Percentiles rank a stretch among this genome's conserved stretches.
These are phyloP conservation scores for Kondoa malvinella DNA, from an alignment of 768 basidiomycete species.

Conservation along the genomic window DNA sequence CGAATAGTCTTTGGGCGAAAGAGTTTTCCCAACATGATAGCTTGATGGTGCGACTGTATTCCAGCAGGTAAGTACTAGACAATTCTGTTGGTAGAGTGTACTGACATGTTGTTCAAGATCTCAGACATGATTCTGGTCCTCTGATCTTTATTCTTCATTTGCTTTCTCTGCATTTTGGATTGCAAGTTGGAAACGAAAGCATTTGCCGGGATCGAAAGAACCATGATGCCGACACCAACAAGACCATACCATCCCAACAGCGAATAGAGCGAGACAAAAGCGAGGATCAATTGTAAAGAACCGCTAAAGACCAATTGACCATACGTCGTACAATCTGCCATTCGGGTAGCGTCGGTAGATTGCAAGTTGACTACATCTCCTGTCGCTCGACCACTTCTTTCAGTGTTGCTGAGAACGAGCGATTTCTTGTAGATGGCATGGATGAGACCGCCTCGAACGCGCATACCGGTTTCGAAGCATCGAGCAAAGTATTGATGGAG, in stretches of 20 bases:
- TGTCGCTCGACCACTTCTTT: conserved; percentile 52
- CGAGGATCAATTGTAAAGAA: conserved; percentile 72
- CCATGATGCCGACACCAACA: conserved; percentile 24
- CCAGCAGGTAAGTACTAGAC: conserved; percentile 1
- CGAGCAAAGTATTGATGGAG: conserved; percentile 29
- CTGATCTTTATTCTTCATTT: conserved; percentile 67
- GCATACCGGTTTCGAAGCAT: conserved; percentile 47
- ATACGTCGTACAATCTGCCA: conserved; percentile 30
- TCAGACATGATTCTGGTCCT: conserved; percentile 61
- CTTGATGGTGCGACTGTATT: conserved; percentile 8
- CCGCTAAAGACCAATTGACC: conserved; percentile 72
- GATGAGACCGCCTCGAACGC: conserved; percentile 76
- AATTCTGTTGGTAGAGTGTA: neutral
- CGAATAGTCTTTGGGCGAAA: conserved; percentile 60
- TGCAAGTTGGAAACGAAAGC: conserved; percentile 41
- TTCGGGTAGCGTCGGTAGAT: conserved; percentile 36
- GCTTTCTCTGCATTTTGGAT: conserved; percentile 51
- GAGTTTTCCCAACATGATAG: conserved; percentile 65
- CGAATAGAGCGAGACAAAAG: conserved; percentile 74
- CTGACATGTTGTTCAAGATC: conserved; percentile 65
- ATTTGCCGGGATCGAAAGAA: conserved; percentile 28
- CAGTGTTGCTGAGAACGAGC: conserved; percentile 68
- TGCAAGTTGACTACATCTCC: conserved; percentile 92
- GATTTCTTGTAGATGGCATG: conserved; percentile 72
- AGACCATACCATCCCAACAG: conserved; percentile 43